phyloP scores from a whole-genome alignment of 495 filamentous ascomycete genomes.

The Aspergillus ostianus region DNA sequence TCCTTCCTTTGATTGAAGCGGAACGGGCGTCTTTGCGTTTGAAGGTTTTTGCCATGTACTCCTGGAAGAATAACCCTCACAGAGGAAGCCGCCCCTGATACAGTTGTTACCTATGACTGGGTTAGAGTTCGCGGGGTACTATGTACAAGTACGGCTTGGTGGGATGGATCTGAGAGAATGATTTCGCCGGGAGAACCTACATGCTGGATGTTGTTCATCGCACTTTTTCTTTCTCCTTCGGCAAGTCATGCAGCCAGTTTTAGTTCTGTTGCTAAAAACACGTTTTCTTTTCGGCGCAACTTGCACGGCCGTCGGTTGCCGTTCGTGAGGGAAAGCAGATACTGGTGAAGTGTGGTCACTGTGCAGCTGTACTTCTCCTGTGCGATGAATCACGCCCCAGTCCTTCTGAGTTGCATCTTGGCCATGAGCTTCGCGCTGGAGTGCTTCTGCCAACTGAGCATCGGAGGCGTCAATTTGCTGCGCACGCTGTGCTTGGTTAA shows the following conservation, averaged over 20 bases:
- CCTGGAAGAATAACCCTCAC: constrained; percentile 86
- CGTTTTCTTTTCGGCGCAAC: constrained; percentile 79
- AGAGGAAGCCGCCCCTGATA: constrained; percentile 84
- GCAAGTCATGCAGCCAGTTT: constrained; percentile 97
- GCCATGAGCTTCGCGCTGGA: constrained; percentile 49
- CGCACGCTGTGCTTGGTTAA: constrained; percentile 43
- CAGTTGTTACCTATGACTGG: constrained; percentile 77
- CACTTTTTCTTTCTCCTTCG: constrained; percentile 97
- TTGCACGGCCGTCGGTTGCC: constrained; percentile 47
- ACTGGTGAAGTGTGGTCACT: constrained; percentile 36
- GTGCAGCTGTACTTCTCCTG: constrained; percentile 31
- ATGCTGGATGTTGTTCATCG: constrained; percentile 92
- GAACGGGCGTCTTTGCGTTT: constrained; percentile 63
- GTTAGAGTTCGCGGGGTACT: constrained; percentile 9
- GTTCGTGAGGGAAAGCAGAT: constrained; percentile 38
- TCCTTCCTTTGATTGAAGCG: constrained; percentile 81
- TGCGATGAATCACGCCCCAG: constrained; percentile 30
- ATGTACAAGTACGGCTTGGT: background rate
- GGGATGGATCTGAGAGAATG: background rate
- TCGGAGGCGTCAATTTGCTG: constrained; percentile 52
- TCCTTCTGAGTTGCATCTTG: constrained; percentile 35
- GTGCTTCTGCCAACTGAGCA: constrained; percentile 47
- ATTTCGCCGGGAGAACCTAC: constrained; percentile 45
- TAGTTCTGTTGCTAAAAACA: constrained; percentile 93
- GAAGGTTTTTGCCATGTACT: constrained; percentile 69